phyloP scores from a whole-genome alignment of 176 grass and related monocot species.

The Ampelocalamus luodianensis region DNA sequence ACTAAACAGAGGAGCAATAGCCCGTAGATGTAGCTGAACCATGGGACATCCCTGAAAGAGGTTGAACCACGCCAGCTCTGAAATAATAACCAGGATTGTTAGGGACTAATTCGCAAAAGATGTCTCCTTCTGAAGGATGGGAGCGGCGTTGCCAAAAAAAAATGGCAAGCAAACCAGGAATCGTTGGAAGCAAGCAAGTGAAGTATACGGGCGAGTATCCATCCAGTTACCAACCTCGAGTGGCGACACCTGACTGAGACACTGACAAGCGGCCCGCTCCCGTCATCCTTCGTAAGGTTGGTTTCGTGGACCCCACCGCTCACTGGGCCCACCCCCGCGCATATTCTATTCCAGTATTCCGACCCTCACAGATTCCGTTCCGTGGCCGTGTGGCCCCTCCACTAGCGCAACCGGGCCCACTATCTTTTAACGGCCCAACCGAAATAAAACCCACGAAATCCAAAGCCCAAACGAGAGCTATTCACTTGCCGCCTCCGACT shows the following conservation, averaged over 20 bases:
- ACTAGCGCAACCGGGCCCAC: not conserved
- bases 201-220: conserved; percentile 4
- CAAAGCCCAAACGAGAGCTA: not conserved
- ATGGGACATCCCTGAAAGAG: too few relatives aligned
- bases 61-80: too few relatives aligned
- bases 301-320: not conserved
- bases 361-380: not conserved
- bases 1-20: too few relatives aligned
- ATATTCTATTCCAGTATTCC: not conserved
- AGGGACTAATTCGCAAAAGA: not conserved
- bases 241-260: not conserved
- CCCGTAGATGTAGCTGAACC: too few relatives aligned
- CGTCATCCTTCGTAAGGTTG: not conserved
- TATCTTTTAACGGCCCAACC: not conserved
- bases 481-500: not conserved
- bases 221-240: not conserved
- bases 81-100: too few relatives aligned
- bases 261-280: not conserved
- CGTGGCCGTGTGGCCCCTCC: not conserved
- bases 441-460: not conserved
- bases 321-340: not conserved
- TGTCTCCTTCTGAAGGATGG: not conserved
- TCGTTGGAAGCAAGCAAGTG: not conserved
- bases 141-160: not conserved
- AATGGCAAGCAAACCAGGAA: not conserved